These are phyloP conservation scores for Fragosphaeria purpurea DNA, from an alignment of 2,329 filamentous ascomycete species.

Conservation along the genomic window DNA sequence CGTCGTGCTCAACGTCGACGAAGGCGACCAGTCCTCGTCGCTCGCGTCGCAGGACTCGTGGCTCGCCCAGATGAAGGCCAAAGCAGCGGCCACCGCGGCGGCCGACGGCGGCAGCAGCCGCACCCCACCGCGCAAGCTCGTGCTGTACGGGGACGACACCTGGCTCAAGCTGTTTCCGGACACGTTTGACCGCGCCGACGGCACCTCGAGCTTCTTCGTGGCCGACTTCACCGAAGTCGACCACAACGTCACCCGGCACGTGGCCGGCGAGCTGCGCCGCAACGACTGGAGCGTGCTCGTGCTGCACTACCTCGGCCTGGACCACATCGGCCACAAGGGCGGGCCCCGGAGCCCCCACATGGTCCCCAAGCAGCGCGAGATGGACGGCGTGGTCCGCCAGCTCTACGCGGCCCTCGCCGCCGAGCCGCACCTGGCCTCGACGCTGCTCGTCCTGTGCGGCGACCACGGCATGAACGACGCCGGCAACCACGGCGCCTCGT, in stretches of 20 bases:
- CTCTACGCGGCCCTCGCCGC: slow-evolving; percentile 69
- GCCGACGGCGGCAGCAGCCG: too few species aligned
- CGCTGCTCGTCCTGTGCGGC: slow-evolving; percentile 76
- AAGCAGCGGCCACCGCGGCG: slow-evolving; percentile 37
- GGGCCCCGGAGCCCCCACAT: slow-evolving; percentile 79
- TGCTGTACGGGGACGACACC: slow-evolving; percentile 97
- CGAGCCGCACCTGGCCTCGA: slow-evolving; percentile 60
- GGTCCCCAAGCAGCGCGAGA: slow-evolving; percentile 85
- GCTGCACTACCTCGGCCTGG: slow-evolving; percentile 87
- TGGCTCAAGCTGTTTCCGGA: slow-evolving; percentile 95
- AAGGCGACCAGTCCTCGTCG: slow-evolving; percentile 83
- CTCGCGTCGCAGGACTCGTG: slow-evolving; percentile 87
- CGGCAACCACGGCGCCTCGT: slow-evolving; percentile 91
- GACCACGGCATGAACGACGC: slow-evolving; percentile 99
- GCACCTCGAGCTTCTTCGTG: slow-evolving; percentile 96
- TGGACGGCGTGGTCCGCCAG: slow-evolving; percentile 38
- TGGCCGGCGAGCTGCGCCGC: slow-evolving; percentile 62
- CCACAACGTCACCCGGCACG: slow-evolving; percentile 88
- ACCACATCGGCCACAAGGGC: slow-evolving; percentile 96
- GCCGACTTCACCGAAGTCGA: slow-evolving; percentile 98
- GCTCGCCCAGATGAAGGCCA: slow-evolving; percentile 83
- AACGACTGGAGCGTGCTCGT: slow-evolving; percentile 90
- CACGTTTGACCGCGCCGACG: slow-evolving; percentile 78
- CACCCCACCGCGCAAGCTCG: slow-evolving; percentile 41
- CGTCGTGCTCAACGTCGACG: slow-evolving; percentile 91